Evolutionary conservation across 2,329 filamentous ascomycete species (phyloP), one percentile per base, ranked within the genome.

Genomic region (Trematosphaeria pertusa): DNA sequence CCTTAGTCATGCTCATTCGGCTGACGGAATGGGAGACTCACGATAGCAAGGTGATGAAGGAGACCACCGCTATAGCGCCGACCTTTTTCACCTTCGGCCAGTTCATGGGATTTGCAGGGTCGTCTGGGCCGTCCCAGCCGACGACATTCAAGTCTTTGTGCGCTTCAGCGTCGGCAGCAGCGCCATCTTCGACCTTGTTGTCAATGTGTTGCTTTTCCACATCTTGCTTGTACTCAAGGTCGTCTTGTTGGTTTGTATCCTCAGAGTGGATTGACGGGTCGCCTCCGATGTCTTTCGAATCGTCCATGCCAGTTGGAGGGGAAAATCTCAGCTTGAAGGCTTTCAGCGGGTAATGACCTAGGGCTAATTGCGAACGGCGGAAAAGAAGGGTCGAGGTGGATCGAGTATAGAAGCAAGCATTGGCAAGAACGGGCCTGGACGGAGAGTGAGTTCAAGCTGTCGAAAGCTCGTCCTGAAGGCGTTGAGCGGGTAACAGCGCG

Each of bases 71-170:
- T 4, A 34, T 32, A 14, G 20, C 36, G 14, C 21, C 17, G 2
- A 32, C 14, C 20, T 46, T 46, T 19, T 40, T 46, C 17, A 6
- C 26, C 8, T 15, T 4, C 5, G 43, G 10, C 43, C 43, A 46
- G 14, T 34, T 39, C 19, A 22, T 28, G 9, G 43, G 43, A 14
- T 46, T 46, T 11, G 28, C 19, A 12, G 24, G 35, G 15, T 46
- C 35, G 15, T 38, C 24, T 28, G 24, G 24, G 7, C 24, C 24
- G 12, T 28, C 24, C 24, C 24, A 28, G 24, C 12, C 24, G 24
- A 28, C 24, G 24, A 28, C 12, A 12, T 28, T 28, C 24, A 12
- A 12, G 12, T 28, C 24, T 12, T 28, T 28, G 24, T 7, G 8
- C 7, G 24, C 12, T 12, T 28, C 24, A 12, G 12, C 24, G n/a